Percentiles rank a stretch among this genome's conserved stretches.
phyloP scores from a whole-genome alignment of 2,329 filamentous ascomycete genomes.

The Delphinella strobiligena region DNA sequence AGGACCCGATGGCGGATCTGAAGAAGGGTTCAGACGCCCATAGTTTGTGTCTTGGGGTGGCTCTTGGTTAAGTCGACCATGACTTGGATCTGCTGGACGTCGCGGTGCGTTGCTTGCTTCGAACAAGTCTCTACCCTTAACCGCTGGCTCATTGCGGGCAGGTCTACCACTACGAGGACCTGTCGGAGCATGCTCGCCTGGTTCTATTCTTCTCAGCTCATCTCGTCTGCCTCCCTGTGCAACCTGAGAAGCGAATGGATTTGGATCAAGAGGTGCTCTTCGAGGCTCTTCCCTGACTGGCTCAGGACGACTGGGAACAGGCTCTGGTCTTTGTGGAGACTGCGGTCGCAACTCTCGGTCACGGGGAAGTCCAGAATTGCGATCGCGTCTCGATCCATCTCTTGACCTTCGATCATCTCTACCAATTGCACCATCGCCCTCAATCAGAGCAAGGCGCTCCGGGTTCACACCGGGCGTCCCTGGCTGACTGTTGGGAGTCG shows the following conservation, averaged over 20 bases:
- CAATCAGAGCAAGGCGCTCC: constrained; percentile 30
- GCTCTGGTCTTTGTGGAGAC: constrained; percentile 17
- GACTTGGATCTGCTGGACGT: constrained; percentile 26
- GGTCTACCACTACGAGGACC: constrained; percentile 38
- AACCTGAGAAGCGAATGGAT: constrained; percentile 8
- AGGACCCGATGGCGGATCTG: constrained; percentile 44
- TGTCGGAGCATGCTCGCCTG: constrained; percentile 34
- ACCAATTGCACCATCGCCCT: constrained; percentile 17
- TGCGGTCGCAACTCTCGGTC: constrained; percentile 13
- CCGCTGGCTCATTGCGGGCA: constrained; percentile 1
- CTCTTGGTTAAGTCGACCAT: constrained; percentile 36
- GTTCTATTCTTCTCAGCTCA: constrained; percentile 21
- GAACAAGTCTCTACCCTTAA: constrained; percentile 25
- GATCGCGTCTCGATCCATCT: constrained; percentile 15
- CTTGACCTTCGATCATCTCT: constrained; percentile 2
- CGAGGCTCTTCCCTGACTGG: constrained; percentile 23
- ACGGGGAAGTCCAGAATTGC: constrained; percentile 11
- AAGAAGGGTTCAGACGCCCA: constrained; percentile 35
- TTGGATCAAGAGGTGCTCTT: constrained; percentile 14
- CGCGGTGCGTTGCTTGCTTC: constrained; percentile 21
- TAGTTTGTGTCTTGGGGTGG: constrained; percentile 34
- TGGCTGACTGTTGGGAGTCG: neutral
- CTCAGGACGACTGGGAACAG: constrained; percentile 25
- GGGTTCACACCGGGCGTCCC: constrained; percentile 24
- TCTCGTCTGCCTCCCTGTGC: constrained; percentile 19